A percentile compares a stretch with the other conserved stretches of the same genome.
These are phyloP conservation scores for Mortierella sp. DNA, from an alignment of 371 early-diverging fungal genomes.

Conservation along the genomic window DNA sequence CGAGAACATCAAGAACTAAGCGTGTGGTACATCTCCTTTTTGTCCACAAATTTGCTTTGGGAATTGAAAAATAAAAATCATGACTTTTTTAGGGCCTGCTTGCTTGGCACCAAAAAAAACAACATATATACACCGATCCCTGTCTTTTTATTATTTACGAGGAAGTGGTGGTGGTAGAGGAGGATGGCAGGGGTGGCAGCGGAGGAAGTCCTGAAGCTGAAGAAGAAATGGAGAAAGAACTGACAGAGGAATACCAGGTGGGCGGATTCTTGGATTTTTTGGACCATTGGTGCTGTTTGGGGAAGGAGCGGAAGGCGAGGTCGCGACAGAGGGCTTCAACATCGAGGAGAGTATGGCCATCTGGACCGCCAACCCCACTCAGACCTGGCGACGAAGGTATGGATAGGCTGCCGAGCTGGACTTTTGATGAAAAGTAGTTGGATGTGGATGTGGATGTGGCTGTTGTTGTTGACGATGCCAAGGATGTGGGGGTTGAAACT, in stretches of 20 bases:
- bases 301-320: conserved; percentile 47
- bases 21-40: conserved; percentile 17
- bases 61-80: conserved; percentile 40
- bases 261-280: conserved; percentile 6
- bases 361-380: conserved; percentile 19
- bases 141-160: background rate
- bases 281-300: conserved; percentile 49
- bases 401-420: conserved; percentile 20
- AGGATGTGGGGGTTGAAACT: conserved; percentile 11
- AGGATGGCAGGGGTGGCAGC: background rate
- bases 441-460: background rate
- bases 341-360: conserved; percentile 35
- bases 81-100: conserved; percentile 10
- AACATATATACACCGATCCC: background rate
- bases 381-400: conserved; percentile 25
- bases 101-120: conserved; percentile 16
- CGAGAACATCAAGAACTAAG: conserved; percentile 52
- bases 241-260: background rate
- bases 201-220: background rate
- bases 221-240: background rate
- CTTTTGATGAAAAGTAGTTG: background rate
- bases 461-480: background rate
- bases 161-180: background rate
- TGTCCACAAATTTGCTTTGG: conserved; percentile 28
- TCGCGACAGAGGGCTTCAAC: conserved; percentile 48